These are phyloP conservation scores for Lippia alba DNA, from an alignment of 305 asterid genomes.

Conservation along the genomic window DNA sequence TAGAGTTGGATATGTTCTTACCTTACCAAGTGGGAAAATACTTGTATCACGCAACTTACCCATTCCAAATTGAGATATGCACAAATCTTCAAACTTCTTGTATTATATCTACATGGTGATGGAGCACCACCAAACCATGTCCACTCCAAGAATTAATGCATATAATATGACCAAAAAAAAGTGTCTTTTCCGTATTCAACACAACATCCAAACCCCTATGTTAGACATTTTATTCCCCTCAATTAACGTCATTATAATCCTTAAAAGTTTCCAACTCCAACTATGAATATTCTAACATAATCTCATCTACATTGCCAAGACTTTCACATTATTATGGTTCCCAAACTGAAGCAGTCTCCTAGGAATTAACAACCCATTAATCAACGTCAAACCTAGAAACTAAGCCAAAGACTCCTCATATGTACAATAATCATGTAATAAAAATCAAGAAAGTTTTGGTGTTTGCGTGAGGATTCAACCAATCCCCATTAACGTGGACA, in stretches of 20 bases:
- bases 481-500: slow-evolving; percentile 33
- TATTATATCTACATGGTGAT: not conserved
- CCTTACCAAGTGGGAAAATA: slow-evolving; percentile 16
- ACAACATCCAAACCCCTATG: not conserved
- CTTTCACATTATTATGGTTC: not conserved
- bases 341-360: not conserved
- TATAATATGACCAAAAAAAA: not conserved
- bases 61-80: not conserved
- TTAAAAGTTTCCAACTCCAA: not conserved
- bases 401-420: not conserved
- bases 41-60: slow-evolving; percentile 19
- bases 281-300: not conserved
- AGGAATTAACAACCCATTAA: not conserved
- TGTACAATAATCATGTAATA: too few species aligned
- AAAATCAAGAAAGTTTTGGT: not conserved
- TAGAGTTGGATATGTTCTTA: slow-evolving; percentile 8
- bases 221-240: slow-evolving; percentile 6
- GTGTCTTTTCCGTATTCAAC: not conserved
- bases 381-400: not conserved
- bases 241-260: not conserved
- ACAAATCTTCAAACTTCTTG: not conserved
- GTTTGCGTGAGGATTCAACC: slow-evolving; percentile 19
- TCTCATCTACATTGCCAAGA: not conserved
- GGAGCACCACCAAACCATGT: not conserved
- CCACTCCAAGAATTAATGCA: not conserved